Percentiles rank a stretch among this genome's conserved stretches.
Evolutionary conservation across 768 basidiomycete species (phyloP).

Genomic region (Wakefieldia striispora): DNA sequence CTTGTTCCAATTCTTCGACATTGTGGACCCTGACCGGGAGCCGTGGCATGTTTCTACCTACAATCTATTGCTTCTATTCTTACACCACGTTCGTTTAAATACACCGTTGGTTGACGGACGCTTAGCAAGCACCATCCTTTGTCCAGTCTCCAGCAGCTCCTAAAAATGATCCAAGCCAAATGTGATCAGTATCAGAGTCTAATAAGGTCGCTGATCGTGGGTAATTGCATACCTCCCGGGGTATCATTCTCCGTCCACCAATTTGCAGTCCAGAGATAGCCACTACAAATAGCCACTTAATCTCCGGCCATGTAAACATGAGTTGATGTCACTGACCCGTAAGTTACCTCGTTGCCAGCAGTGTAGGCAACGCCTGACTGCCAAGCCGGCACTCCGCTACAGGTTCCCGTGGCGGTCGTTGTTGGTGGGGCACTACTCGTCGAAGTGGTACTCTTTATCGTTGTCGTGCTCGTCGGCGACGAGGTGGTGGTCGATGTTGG

Average conservation of each 20-base stretch:
- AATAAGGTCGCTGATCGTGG: neutral
- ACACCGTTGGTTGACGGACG: neutral
- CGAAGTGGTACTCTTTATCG: neutral
- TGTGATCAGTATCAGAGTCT: neutral
- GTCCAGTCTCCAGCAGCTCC: slow-evolving; percentile 54
- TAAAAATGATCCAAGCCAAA: slow-evolving; percentile 15
- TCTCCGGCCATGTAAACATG: neutral
- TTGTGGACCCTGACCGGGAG: too few species aligned
- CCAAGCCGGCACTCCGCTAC: slow-evolving; percentile 52
- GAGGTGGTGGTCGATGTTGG: slow-evolving; percentile 15
- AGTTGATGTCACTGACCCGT: slow-evolving; percentile 38
- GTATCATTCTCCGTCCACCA: slow-evolving; percentile 62
- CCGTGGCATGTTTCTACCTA: too few species aligned
- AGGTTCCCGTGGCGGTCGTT: slow-evolving; percentile 34
- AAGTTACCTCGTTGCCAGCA: slow-evolving; percentile 52
- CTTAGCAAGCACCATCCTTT: slow-evolving; percentile 52
- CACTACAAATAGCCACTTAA: slow-evolving; percentile 5
- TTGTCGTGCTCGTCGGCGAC: slow-evolving; percentile 10
- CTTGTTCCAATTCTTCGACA: too few species aligned
- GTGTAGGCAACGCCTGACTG: slow-evolving; percentile 43
- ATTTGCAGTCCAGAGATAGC: slow-evolving; percentile 47
- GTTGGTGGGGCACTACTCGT: slow-evolving; percentile 15
- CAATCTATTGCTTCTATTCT: neutral
- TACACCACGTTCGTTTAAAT: neutral
- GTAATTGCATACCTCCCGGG: slow-evolving; percentile 37